Conservation (phyloP, 306 rosid species). For the Cyamopsis tetragonoloba region DNA sequence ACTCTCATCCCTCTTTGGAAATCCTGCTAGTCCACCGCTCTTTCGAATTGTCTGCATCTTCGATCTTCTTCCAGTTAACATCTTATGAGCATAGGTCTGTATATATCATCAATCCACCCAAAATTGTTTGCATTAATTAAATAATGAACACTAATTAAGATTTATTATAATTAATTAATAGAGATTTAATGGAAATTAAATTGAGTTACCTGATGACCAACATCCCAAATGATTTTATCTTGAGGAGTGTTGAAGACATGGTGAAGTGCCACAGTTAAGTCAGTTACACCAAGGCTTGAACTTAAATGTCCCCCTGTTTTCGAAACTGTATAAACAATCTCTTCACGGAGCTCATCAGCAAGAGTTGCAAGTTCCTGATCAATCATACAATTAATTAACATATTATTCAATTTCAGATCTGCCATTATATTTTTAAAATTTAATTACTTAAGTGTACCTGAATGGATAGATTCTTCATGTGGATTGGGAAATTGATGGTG, state of each 20-base stretch:
- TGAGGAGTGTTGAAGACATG: conserved; percentile 56
- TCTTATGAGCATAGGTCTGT: conserved; percentile 67
- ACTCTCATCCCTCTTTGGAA: conserved; percentile 68
- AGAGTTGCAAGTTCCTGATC: conserved; percentile 48
- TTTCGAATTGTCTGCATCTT: conserved; percentile 65
- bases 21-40: conserved; percentile 60
- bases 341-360: conserved; percentile 53
- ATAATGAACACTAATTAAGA: neutral
- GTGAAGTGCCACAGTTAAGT: conserved; percentile 67
- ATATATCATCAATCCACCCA: neutral
- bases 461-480: conserved; percentile 52
- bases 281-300: conserved; percentile 68
- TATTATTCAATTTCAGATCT: neutral
- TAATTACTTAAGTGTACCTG: conserved; percentile 25
- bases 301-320: conserved; percentile 59
- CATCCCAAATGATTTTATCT: conserved; percentile 73
- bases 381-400: neutral
- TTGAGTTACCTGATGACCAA: conserved; percentile 61
- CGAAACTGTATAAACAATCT: conserved; percentile 53
- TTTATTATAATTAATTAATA: neutral
- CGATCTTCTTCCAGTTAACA: conserved; percentile 65
- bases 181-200: neutral
- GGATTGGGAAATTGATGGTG: conserved; percentile 51
- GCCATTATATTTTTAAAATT: neutral
- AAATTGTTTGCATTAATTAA: neutral